A percentile compares a stretch with the other conserved stretches of the same genome.
Conservation (phyloP, 2,329 filamentous ascomycete genomes). For the Samsoniella hepiali region DNA sequence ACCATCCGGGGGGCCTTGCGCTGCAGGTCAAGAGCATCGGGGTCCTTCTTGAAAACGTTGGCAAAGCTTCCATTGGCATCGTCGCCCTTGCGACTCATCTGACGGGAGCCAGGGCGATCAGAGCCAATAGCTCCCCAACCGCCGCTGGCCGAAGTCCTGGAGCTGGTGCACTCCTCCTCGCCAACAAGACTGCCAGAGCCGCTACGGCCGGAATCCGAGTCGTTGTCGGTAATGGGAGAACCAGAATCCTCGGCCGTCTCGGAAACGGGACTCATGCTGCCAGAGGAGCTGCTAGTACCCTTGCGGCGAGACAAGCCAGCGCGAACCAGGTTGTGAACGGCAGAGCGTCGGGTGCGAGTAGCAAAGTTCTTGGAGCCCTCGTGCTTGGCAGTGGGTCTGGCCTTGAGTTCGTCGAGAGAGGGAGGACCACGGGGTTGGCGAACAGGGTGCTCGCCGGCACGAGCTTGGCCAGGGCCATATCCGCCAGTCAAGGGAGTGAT, state of each 20-base stretch:
- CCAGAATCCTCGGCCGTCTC: conserved; percentile 69
- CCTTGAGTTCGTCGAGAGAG: conserved; percentile 82
- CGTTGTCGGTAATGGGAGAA: conserved; percentile 68
- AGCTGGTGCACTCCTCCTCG: conserved; percentile 66
- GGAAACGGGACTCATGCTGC: conserved; percentile 85
- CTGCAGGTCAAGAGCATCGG: conserved; percentile 57
- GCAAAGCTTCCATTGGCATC: conserved; percentile 57
- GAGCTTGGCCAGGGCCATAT: conserved; percentile 88
- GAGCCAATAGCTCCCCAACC: conserved; percentile 79
- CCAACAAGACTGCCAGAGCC: conserved; percentile 78
- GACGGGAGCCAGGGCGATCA: conserved; percentile 70
- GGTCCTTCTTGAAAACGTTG: conserved; percentile 60
- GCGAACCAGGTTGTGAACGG: conserved; percentile 85
- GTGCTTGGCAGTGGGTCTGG: conserved; percentile 86
- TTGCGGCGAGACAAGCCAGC: conserved; percentile 85
- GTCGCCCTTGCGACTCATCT: conserved; percentile 62
- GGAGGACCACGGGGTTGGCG: conserved; percentile 93
- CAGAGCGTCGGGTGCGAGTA: conserved; percentile 84
- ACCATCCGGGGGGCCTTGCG: conserved; percentile 85
- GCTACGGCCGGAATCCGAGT: conserved; percentile 68
- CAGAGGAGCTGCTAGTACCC: conserved; percentile 65
- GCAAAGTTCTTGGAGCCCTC: conserved; percentile 98
- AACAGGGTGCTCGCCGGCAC: conserved; percentile 89
- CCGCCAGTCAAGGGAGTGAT: conserved; percentile 76
- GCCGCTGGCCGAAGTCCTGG: conserved; percentile 71